Base-by-base conservation (phyloP, 306 rosid species). In the Amphicarpaea edgeworthii region DNA sequence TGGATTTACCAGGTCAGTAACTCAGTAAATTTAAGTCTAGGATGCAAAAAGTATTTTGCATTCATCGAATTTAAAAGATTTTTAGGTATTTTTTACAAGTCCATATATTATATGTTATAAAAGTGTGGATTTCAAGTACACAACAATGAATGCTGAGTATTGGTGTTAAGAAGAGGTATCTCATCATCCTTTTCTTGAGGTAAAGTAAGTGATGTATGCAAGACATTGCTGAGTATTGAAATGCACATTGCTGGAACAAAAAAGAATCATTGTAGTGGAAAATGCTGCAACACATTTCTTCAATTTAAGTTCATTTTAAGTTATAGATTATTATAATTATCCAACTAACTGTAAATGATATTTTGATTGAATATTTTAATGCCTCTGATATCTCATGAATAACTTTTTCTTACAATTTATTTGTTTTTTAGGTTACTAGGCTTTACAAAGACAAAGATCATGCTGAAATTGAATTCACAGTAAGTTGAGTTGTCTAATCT, bases 401-500 rank as follows among this genome's bases (percentile, higher is more conserved):
- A 72, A 37, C 15, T 77, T 54, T 72, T 75, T 55, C 73, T 75
- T 7, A 38, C 15, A 53, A 17, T 65, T 64, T 60, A 21, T 66
- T 62, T 57, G 1, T 21, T n/a, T 69, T 85, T 63, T 42, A 93
- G 98, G 96, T 91, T 42, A 88, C 88, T 15, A 88, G 93, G 79
- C 86, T 94, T 64, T 94, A 82, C 94, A 90, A 77, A 85, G 93
- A 82, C 86, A 90, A 84, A 79, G 98, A 94, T 23, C 93, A 90
- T 79, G 98, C 96, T 32, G 98, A 94, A 83, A 65, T 94, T 32
- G 98, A 94, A 86, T 94, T 58, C 86, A 94, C 97, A 19, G 97
- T 94, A 78, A 87, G 96, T 87, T 12, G 41, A 23, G 9, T 58
- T 17, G n/a, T 73, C n/a, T 76, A 8, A 9, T 38, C 12, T 41